Evolutionary conservation across 495 filamentous ascomycete species (phyloP), one percentile per base, ranked within the genome.

Genomic region (Aspergillus hancockii): DNA sequence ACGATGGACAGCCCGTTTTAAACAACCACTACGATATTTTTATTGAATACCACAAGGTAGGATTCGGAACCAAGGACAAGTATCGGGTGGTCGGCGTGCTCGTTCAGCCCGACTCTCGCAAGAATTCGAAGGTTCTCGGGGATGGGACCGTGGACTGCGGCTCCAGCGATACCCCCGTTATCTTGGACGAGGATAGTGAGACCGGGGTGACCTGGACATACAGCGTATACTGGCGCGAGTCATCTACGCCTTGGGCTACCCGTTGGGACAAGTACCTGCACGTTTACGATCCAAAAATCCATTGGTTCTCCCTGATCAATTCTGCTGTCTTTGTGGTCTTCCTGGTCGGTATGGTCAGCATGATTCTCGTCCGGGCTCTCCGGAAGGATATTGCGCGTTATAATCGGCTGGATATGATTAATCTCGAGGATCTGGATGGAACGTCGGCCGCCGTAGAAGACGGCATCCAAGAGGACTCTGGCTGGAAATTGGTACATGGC

Each of bases 181-280:
- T 77, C 10, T 79, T 98, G 14, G 76, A 74, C n/a, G 86, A 91
- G 65, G 79, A 88, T 47, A 78, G 67, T 0, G 82, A 88, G 9
- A 93, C 89, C 1, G 60, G 79, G 8, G 92, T 97, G 32, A 84
- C 83, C 0, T 98, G 89, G 79, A 96, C 92, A 1, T 98, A 98
- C 71, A 89, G 87, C 67, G 90, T 98, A 13, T 88, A 84, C 70
- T 98, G 94, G 94, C 78, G 76, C 28, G 80, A 81, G 43, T 95
- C 90, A 2, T 53, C 76, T 0, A 97, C 92, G 3, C 88, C 87
- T 0, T 98, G 95, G 89, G 94, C 94, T 31, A 98, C 95, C 18
- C 83, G 94, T 57, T 97, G 93, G 93, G 94, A 98, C 77, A 96
- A 94, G 71, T 98, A 97, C 68, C 81, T 98, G 25, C 92, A 97